Conservation (phyloP, 164 flowering plant genomes). For the Chloranthus sessilifolius region DNA sequence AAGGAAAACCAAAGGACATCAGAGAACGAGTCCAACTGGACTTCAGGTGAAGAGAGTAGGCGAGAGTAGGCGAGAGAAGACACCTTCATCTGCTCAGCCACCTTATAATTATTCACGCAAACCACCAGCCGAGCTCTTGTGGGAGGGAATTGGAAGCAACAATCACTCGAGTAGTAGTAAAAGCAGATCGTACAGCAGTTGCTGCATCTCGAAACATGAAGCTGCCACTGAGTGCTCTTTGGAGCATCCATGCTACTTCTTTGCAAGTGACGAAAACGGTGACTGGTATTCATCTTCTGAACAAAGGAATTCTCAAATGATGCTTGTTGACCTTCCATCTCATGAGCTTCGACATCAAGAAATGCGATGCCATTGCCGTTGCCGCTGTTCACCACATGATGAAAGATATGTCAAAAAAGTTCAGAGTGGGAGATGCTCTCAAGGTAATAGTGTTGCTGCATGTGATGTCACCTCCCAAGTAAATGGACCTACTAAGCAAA, state of each 20-base stretch:
- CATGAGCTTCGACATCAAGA: background rate
- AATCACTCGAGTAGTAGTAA: conserved; percentile 3
- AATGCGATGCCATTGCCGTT: background rate
- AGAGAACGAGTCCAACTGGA: conserved; percentile 2
- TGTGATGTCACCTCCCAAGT: background rate
- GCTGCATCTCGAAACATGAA: conserved; percentile 5
- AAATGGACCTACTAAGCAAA: background rate
- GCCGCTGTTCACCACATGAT: background rate
- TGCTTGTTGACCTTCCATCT: background rate
- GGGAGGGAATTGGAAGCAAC: background rate
- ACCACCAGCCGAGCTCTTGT: background rate
- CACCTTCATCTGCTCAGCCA: background rate
- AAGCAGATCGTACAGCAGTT: background rate
- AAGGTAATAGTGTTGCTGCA: background rate
- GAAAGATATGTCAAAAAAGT: too few species aligned
- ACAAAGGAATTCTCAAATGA: background rate
- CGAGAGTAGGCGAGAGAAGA: background rate
- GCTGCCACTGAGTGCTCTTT: conserved; percentile 11
- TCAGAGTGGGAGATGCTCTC: too few species aligned
- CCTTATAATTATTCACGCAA: background rate
- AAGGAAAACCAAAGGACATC: background rate
- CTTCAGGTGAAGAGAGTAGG: background rate
- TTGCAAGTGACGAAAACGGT: conserved; percentile 13
- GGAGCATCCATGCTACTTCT: conserved; percentile 22
- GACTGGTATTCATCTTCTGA: conserved; percentile 6